A percentile compares a stretch with the other conserved stretches of the same genome.
phyloP scores from a whole-genome alignment of 768 basidiomycete genomes.

The Mycena kentingensis region DNA sequence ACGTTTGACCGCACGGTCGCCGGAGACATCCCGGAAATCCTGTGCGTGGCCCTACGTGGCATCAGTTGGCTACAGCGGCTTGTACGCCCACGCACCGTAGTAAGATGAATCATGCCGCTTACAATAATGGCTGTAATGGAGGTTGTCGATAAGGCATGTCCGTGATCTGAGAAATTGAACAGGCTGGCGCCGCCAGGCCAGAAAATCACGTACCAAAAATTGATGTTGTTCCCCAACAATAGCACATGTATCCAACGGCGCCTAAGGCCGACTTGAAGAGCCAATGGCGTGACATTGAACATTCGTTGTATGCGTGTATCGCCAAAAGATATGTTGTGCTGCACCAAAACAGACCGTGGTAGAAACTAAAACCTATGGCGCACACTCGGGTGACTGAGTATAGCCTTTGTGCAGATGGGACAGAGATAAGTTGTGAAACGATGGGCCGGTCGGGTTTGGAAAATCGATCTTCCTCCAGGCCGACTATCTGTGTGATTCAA shows the following conservation, averaged over 20 bases:
- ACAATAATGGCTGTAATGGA: constrained; percentile 27
- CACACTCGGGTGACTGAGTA: constrained; percentile 13
- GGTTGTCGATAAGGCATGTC: constrained; percentile 4
- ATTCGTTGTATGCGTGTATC: constrained; percentile 18
- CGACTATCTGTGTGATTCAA: constrained; percentile 20
- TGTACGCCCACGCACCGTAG: constrained; percentile 31
- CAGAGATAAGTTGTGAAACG: constrained; percentile 19
- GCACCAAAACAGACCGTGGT: constrained; percentile 7
- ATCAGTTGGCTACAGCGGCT: neutral
- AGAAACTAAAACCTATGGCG: constrained; percentile 15
- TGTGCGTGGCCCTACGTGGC: constrained; percentile 16
- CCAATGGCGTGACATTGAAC: constrained; percentile 1
- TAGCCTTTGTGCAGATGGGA: constrained; percentile 12
- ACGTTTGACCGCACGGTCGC: constrained; percentile 19
- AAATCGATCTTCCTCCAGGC: constrained; percentile 25
- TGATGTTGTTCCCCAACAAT: constrained; percentile 20
- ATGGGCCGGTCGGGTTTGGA: constrained; percentile 26
- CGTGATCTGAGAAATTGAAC: constrained; percentile 4
- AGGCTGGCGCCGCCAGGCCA: too few species aligned
- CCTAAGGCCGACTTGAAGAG: constrained; percentile 16
- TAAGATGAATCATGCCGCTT: constrained; percentile 34
- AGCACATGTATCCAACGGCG: constrained; percentile 17
- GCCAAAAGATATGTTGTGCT: constrained; percentile 14
- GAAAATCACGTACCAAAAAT: constrained; percentile 9
- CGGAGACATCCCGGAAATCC: constrained; percentile 21